Base-by-base conservation (phyloP, 2,329 filamentous ascomycete genomes). In the Colletotrichum musae region DNA sequence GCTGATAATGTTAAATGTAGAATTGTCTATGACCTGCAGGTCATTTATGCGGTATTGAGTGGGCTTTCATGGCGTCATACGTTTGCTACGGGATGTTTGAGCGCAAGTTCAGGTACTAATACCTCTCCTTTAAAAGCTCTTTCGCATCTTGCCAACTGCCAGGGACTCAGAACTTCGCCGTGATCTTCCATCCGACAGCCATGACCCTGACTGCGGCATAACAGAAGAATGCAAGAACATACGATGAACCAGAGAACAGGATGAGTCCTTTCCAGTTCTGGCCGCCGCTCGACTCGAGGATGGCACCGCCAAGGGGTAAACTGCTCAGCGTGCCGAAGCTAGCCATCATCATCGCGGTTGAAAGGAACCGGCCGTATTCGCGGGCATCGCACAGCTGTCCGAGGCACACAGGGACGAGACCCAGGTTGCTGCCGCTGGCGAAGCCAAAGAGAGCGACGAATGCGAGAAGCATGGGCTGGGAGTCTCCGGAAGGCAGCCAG, bases 371-470 rank as follows among this genome's bases (percentile, higher is more conserved):
- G 0, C 93, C 93, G 73, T 95, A 96, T 58, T 94, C 86, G 61
- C 91, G 86, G 3, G 92, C 91, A 41, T 91, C 88, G 77, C 93
- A 97, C 15, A 96, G 85, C 80, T 95, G 93, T 1, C 93, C 92
- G 1, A 97, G 86, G 73, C 93, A 95, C 0, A 96, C 93, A 0
- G 94, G 94, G 0, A 91, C 91, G 32, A 97, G 79, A 1, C 89
- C 90, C 72, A 97, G 91, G 73, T 94, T 95, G 72, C 89, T 91
- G 4, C 94, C 94, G 62, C 90, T 93, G 0, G 90, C 91, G 74
- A 97, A 94, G 1, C 94, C 94, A 78, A 97, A 95, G 1, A 93
- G 75, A 2, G 94, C 81, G 0, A 88, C 86, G 74, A 94, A 97
- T 2, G 88, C 85, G 61, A 94, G 85, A 2, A 93, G 83, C 56